Conservation (phyloP, 192 early-diverging fungal species). For the Phlyctochytrium bullatum region DNA sequence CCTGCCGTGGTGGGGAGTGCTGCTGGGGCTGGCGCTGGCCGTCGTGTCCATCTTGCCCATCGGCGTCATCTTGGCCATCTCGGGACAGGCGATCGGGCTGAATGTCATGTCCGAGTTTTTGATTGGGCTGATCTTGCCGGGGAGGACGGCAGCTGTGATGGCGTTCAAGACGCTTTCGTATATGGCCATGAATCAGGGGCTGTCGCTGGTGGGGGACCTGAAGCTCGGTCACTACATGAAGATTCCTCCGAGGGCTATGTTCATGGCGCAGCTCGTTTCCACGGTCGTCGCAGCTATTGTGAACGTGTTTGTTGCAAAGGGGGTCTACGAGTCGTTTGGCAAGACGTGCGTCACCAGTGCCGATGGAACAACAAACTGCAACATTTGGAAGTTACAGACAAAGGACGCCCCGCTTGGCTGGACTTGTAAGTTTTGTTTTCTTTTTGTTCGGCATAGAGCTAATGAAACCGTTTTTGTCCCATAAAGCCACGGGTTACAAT, state of each 20-base stretch:
- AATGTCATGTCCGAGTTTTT: conserved; percentile 86
- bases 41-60: conserved; percentile 41
- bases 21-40: conserved; percentile 24
- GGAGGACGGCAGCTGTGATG: conserved; percentile 77
- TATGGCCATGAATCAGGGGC: conserved; percentile 75
- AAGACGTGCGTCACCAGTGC: conserved; percentile 17
- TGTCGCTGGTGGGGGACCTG: conserved; percentile 68
- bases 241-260: conserved; percentile 63
- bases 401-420: neutral
- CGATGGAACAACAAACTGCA: neutral
- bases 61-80: conserved; percentile 78
- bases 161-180: conserved; percentile 85
- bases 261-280: conserved; percentile 55
- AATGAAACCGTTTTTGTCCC: too few relatives aligned
- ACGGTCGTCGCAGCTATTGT: conserved; percentile 45
- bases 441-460: too few relatives aligned
- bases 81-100: conserved; percentile 73
- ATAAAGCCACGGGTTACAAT: conserved; percentile 19
- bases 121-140: conserved; percentile 76
- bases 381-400: neutral
- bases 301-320: neutral
- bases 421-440: too few relatives aligned
- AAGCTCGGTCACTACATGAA: conserved; percentile 80
- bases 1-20: conserved; percentile 72
- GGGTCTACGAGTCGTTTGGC: conserved; percentile 5